Conservation (phyloP, 1,284 basidiomycete species). For the Ustilago shanxiensis region DNA sequence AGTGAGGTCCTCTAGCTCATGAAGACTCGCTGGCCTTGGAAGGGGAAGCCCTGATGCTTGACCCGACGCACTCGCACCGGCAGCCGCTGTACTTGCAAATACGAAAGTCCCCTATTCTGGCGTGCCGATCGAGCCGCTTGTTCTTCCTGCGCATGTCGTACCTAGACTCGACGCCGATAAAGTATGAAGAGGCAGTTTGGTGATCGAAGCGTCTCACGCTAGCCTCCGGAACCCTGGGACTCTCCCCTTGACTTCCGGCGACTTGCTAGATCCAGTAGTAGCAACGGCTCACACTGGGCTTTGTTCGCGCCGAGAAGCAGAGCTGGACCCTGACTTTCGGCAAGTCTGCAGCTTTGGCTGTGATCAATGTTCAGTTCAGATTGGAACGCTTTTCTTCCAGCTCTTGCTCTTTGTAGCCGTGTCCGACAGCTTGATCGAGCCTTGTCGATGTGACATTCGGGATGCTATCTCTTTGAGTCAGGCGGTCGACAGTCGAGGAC, state of each 20-base stretch:
- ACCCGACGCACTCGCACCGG: too few relatives aligned
- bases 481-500: not conserved
- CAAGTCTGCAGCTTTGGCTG: not conserved
- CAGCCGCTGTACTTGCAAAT: too few relatives aligned
- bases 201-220: not conserved
- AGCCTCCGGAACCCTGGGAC: not conserved
- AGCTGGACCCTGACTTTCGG: constrained; percentile 2
- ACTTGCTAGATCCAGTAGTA: constrained; percentile 5
- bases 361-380: too few relatives aligned
- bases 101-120: too few relatives aligned
- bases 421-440: too few relatives aligned
- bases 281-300: not conserved
- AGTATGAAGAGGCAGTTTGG: too few relatives aligned
- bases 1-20: not conserved
- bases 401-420: too few relatives aligned
- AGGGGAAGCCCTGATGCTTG: too few relatives aligned
- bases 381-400: too few relatives aligned
- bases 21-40: too few relatives aligned
- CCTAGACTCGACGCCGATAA: not conserved
- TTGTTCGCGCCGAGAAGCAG: not conserved
- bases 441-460: too few relatives aligned
- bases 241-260: constrained; percentile 6
- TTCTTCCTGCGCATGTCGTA: not conserved
- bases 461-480: not conserved
- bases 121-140: not conserved